Evolutionary conservation across 495 filamentous ascomycete genomes (phyloP).

Genomic region (Podospora appendiculata): DNA sequence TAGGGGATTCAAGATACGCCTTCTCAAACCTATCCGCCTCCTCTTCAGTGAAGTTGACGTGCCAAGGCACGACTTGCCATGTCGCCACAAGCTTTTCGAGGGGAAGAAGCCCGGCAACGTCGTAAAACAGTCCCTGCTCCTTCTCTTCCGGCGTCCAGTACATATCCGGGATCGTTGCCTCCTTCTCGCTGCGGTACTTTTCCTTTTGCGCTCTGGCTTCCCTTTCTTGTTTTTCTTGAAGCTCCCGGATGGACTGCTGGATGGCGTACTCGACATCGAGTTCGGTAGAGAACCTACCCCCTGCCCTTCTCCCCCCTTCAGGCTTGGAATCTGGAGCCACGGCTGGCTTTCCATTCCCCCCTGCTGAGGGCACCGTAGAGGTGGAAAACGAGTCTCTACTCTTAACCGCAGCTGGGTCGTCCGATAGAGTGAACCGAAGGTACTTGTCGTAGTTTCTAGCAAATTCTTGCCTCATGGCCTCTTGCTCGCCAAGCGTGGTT

Average conservation of each 20-base stretch:
- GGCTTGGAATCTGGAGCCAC: conserved; percentile 47
- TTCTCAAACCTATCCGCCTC: conserved; percentile 74
- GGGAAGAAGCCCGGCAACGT: conserved; percentile 64
- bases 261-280: conserved; percentile 71
- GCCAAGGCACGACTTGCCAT: conserved; percentile 66
- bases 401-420: conserved; percentile 40
- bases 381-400: conserved; percentile 34
- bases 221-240: conserved; percentile 64
- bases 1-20: conserved; percentile 71
- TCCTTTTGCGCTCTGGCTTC: conserved; percentile 62
- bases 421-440: conserved; percentile 42
- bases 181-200: conserved; percentile 68
- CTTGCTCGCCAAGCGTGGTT: conserved; percentile 19
- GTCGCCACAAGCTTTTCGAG: conserved; percentile 57
- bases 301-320: conserved; percentile 46
- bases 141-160: conserved; percentile 44
- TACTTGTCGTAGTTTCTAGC: conserved; percentile 37
- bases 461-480: conserved; percentile 22
- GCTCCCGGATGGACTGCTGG: conserved; percentile 67
- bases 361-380: conserved; percentile 8
- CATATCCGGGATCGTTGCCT: conserved; percentile 80
- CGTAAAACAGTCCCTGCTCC: conserved; percentile 52
- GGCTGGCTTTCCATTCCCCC: conserved; percentile 21
- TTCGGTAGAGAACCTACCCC: conserved; percentile 54
- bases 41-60: conserved; percentile 74